Evolutionary conservation across 345 rosid genomes (phyloP).

Genomic region (Brassica cretica): DNA sequence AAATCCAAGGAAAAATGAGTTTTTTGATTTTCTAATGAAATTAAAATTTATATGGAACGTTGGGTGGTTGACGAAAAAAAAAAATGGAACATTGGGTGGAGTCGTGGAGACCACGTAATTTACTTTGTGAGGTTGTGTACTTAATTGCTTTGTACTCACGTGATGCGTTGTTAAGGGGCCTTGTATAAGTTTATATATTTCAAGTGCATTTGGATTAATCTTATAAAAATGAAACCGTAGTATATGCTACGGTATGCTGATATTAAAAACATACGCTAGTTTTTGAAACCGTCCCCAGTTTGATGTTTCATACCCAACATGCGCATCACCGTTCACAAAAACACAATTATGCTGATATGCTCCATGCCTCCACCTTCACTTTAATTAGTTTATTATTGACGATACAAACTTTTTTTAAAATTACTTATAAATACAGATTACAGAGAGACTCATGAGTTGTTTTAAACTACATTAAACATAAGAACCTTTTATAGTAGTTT

Average conservation of each 20-base stretch:
- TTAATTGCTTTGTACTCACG: slow-evolving; percentile 39
- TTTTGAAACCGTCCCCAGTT: slow-evolving; percentile 25
- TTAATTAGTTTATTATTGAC: background rate
- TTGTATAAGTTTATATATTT: background rate
- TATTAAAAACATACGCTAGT: slow-evolving; percentile 11
- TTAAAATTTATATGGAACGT: background rate
- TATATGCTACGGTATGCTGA: slow-evolving; percentile 24
- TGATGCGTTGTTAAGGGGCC: slow-evolving; percentile 29
- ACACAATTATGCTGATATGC: slow-evolving; percentile 25
- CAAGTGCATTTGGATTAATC: background rate
- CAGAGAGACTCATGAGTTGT: background rate
- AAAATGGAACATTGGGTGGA: background rate
- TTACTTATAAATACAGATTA: slow-evolving; percentile 13
- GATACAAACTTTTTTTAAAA: background rate
- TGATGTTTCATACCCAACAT: slow-evolving; percentile 26
- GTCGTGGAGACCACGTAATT: slow-evolving; percentile 33
- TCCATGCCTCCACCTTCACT: slow-evolving; percentile 21
- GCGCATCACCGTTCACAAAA: slow-evolving; percentile 31
- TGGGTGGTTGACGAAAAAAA: background rate
- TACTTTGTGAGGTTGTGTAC: slow-evolving; percentile 16
- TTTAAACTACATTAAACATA: background rate
- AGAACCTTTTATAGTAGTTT: background rate
- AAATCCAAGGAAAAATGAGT: background rate
- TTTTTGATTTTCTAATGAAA: background rate
- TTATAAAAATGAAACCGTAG: slow-evolving; percentile 13